These are phyloP conservation scores for Dunaliella primolecta DNA, from an alignment of 139 green algal species.

Conservation along the genomic window DNA sequence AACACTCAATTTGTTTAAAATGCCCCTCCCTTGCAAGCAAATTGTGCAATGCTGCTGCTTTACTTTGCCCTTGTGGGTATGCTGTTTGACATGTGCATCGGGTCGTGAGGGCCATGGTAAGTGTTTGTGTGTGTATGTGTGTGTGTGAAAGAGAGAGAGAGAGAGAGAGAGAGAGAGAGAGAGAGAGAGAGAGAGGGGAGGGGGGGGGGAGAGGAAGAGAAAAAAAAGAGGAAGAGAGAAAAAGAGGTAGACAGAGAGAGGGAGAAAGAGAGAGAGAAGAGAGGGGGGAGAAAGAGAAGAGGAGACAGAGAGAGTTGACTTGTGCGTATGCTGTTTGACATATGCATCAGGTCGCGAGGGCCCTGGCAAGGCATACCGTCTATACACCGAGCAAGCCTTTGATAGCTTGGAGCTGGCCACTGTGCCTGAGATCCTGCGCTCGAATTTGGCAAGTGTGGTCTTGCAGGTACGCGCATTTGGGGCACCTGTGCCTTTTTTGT, in stretches of 20 bases:
- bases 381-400: conserved; percentile 89
- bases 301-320: no score
- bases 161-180: no score
- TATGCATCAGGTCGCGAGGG: conserved; percentile 79
- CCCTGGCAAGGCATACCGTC: conserved; percentile 83
- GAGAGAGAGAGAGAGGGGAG: no score
- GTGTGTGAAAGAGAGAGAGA: neutral
- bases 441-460: conserved; percentile 73
- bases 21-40: no score
- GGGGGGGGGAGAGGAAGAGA: no score
- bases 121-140: neutral
- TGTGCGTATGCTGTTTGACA: neutral
- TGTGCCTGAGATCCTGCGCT: conserved; percentile 81
- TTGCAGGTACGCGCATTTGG: no score
- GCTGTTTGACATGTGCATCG: conserved; percentile 19
- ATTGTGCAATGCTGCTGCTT: neutral
- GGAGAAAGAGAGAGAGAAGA: no score
- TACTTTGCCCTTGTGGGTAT: neutral
- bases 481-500: no score
- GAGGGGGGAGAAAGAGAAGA: no score
- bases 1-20: no score
- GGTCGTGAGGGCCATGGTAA: conserved; percentile 82
- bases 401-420: conserved; percentile 53
- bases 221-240: no score
- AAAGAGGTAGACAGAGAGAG: no score